Base-by-base conservation (phyloP, 2,329 filamentous ascomycete species). In the Pseudogymnoascus sp. region DNA sequence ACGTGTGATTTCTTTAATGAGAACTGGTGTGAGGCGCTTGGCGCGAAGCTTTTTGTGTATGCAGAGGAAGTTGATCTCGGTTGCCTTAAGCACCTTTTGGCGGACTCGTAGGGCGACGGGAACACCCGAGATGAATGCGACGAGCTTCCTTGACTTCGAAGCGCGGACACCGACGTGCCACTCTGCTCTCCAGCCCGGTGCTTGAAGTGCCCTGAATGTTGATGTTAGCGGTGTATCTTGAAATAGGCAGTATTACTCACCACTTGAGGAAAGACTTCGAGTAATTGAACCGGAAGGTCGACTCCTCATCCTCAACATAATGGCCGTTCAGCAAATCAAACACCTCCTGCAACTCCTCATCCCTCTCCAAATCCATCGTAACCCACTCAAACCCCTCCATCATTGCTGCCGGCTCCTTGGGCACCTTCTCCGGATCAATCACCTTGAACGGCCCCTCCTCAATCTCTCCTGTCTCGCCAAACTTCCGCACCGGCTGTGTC, bases 241-340 rank as follows among this genome's bases (percentile, higher is more conserved):
- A 17, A 23, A 42, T 26, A 21, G 56, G 9, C 53, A 62, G 10
- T 42, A 21, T 13, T 62, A 72, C 82, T 69, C 77, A 92, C 92
- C 95, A 99, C 75, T 91, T 88, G 59, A 99, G 80, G 72, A 97
- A 96, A 1, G 89, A 87, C 40, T 86, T 80, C 1, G 92, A 96
- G 78, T 99, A 99, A 75, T 95, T 93, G 82, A 99, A 97, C 62
- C 95, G 88, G 80, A 99, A 97, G 83, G 96, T 96, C 66, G 93
- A 92, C 74, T 96, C 93, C 70, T 92, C 89, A 74, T 99, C 95
- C 78, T 99, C 95, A 65, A 99, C 95, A 69, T 97, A 99, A 77
- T 99, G 95, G 63, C 91, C 89, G 68, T 90, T 91, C 64, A 99
- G 81, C 68, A 99, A 80, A 69, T 96, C 90, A 76, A 93, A 96